Evolutionary conservation across 2,329 filamentous ascomycete genomes (phyloP), one percentile per base, ranked within the genome.

Genomic region (Botrytis paeoniae): DNA sequence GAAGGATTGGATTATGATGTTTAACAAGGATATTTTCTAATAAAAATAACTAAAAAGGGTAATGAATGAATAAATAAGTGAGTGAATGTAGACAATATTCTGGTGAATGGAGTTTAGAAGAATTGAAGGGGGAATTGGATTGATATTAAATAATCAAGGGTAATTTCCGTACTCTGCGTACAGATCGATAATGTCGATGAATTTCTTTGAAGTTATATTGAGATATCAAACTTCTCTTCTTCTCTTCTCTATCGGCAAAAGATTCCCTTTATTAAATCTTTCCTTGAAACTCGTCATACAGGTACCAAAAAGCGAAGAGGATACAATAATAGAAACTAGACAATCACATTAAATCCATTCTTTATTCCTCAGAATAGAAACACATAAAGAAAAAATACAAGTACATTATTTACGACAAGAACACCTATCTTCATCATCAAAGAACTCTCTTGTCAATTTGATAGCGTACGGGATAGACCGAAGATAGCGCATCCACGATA

Each of bases 131-230:
- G 45, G 48, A 29, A 41, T 22, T 22, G 48, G 18, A 25, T 35
- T 14, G n/a, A 22, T 32, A 35, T 65, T 68, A 68, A 68, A 68
- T 68, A 68, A 57, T 22, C 64, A 57, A 35, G 45, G 64, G 35
- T 5, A 41, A 41, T 39, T 54, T 57, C 16, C 16, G 14, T n/a
- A n/a, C 10, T 16, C 25, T 14, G 48, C 16, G 29, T 32, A 10
- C n/a, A 14, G n/a, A 54, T 29, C 14, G 51, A 54, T 39, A 25
- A n/a, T 39, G 60, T 39, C 14, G 60, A 39, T 12, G n/a, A 8
- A n/a, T 22, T 54, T 29, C 64, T 68, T 68, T 68, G 45, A 68
- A n/a, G 60, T 9, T 61, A n/a, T 61, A 37, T 61, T 9, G 59
- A n/a, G 22, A 62, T 62, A 16, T 54, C 51, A 16, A 3, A 54